Evolutionary conservation across 345 rosid species (phyloP).

Genomic region (Syzygium jambos): DNA sequence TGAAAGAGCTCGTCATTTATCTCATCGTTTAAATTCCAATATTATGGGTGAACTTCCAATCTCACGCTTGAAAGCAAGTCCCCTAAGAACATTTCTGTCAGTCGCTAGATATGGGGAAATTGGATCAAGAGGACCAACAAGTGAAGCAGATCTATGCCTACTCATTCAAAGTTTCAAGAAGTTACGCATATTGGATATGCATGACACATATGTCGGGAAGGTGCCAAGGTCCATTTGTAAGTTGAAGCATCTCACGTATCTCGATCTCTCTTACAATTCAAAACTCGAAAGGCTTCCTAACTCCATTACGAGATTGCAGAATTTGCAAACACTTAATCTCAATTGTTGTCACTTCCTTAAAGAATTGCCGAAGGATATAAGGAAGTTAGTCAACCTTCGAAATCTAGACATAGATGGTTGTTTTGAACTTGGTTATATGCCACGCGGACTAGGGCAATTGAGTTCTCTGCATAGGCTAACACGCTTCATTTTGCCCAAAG

Average conservation of each 20-base stretch:
- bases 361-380: accelerated
- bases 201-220: accelerated
- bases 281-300: accelerated
- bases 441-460: too few relatives aligned
- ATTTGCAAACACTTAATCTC: not conserved
- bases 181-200: accelerated
- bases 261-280: accelerated
- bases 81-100: accelerated
- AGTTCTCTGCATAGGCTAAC: too few relatives aligned
- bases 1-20: too few relatives aligned
- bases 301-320: accelerated
- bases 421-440: too few relatives aligned
- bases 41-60: accelerated
- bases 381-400: not conserved
- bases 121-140: accelerated
- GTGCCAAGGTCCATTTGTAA: accelerated
- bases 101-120: too few relatives aligned
- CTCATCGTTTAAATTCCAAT: too few relatives aligned
- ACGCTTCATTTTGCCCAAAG: too few relatives aligned
- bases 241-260: not conserved
- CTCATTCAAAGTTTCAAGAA: accelerated
- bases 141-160: accelerated
- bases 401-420: too few relatives aligned
- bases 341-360: accelerated
- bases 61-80: too few relatives aligned